Conservation (phyloP, 116 monocot genomes). For the Trichopus zeylanicus region DNA sequence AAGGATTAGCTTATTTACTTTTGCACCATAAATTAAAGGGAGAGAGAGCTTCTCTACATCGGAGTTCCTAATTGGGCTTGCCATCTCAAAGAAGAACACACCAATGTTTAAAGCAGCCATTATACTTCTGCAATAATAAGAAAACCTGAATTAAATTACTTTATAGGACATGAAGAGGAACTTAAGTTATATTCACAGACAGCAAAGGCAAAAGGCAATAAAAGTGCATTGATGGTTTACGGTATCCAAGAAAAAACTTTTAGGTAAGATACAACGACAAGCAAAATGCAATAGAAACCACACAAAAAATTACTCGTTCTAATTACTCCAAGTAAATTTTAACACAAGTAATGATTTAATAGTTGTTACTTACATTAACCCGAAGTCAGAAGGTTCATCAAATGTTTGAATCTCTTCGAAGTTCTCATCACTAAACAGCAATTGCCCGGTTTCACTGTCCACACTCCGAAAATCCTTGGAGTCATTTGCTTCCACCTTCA, state of each 20-base stretch:
- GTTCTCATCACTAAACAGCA: slow-evolving; percentile 16
- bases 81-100: slow-evolving; percentile 73
- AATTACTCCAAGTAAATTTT: not conserved
- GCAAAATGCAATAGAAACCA: not conserved
- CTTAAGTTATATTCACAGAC: not conserved
- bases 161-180: not conserved
- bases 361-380: slow-evolving; percentile 42
- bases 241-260: not conserved
- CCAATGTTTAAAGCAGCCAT: slow-evolving; percentile 69
- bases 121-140: slow-evolving; percentile 51
- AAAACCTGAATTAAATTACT: not conserved
- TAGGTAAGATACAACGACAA: too few species aligned
- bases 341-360: not conserved
- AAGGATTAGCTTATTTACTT: slow-evolving; percentile 70
- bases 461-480: slow-evolving; percentile 2
- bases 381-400: slow-evolving; percentile 50
- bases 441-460: slow-evolving; percentile 10
- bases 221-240: not conserved
- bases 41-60: slow-evolving; percentile 54
- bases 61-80: slow-evolving; percentile 59
- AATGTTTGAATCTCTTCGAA: slow-evolving; percentile 9
- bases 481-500: slow-evolving; percentile 1
- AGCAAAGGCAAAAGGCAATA: not conserved
- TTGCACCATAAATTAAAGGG: slow-evolving; percentile 71
- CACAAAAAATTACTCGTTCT: not conserved